Conservation (phyloP, 2,329 filamentous ascomycete species). For the Hypoxylon sp. region DNA sequence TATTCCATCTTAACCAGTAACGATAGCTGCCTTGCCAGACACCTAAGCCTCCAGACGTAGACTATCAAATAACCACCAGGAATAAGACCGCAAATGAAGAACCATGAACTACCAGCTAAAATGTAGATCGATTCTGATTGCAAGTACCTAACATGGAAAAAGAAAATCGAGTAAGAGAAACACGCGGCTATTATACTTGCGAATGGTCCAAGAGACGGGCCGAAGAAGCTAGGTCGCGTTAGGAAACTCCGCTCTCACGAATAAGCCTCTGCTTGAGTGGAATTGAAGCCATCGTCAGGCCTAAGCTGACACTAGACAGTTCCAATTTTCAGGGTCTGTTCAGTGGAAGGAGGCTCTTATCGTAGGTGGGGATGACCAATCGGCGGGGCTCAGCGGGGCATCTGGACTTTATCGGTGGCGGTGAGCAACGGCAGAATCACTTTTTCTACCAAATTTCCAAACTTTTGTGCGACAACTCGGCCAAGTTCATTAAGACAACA, state of each 20-base stretch:
- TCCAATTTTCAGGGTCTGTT: constrained; percentile 19
- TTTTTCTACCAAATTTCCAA: constrained; percentile 31
- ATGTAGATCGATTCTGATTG: neutral
- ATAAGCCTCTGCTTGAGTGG: constrained; percentile 4
- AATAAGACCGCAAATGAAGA: neutral
- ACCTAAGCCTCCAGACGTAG: neutral
- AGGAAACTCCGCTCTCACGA: constrained; percentile 32
- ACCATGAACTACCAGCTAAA: neutral
- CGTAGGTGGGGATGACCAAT: constrained; percentile 31
- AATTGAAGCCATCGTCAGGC: constrained; percentile 31
- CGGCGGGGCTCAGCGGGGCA: constrained; percentile 28
- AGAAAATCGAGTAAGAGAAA: neutral
- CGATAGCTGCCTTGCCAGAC: neutral
- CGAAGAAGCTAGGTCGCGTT: constrained; percentile 13
- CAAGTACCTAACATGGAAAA: too few species aligned
- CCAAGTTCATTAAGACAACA: constrained; percentile 8
- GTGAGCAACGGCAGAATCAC: constrained; percentile 39
- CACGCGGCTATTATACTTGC: neutral
- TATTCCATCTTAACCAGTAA: constrained; percentile 44
- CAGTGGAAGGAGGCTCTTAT: constrained; percentile 25
- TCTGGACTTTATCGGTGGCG: constrained; percentile 27
- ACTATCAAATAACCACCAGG: neutral
- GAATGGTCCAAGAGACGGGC: neutral
- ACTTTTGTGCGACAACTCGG: constrained; percentile 36
- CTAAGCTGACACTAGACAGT: constrained; percentile 17